Evolutionary conservation across 164 flowering plant genomes (phyloP).

Genomic region (Magnolia sinica): DNA sequence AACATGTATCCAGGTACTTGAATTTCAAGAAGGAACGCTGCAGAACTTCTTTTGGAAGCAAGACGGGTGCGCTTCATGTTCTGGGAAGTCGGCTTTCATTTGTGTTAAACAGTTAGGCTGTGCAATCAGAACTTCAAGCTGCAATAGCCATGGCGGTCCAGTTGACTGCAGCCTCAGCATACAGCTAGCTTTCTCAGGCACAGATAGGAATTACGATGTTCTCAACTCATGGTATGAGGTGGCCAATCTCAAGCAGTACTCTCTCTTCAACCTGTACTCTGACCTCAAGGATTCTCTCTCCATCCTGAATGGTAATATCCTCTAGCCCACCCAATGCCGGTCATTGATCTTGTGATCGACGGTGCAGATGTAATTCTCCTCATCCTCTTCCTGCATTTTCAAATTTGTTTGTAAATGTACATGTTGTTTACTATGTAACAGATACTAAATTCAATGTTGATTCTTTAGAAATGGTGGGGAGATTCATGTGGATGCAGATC

Average conservation of each 20-base stretch:
- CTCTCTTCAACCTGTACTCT: conserved; percentile 70
- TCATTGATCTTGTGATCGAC: background rate
- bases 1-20: conserved; percentile 53
- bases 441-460: too few relatives aligned
- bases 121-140: conserved; percentile 56
- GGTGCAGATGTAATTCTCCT: background rate
- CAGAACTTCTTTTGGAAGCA: conserved; percentile 3
- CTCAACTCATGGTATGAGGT: conserved; percentile 97
- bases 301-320: conserved; percentile 57
- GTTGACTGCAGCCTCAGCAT: conserved; percentile 94
- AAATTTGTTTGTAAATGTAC: background rate
- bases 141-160: conserved; percentile 55
- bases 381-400: background rate
- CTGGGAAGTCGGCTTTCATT: conserved; percentile 46
- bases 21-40: conserved; percentile 71
- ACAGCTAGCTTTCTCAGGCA: conserved; percentile 91
- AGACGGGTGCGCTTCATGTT: conserved; percentile 83
- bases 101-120: conserved; percentile 87
- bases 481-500: too few relatives aligned
- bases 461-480: too few relatives aligned
- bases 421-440: too few relatives aligned
- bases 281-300: conserved; percentile 71
- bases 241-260: conserved; percentile 77
- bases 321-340: conserved; percentile 21
- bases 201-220: conserved; percentile 70